Evolutionary conservation across 306 rosid genomes (phyloP), one percentile per base, ranked within the genome.

Genomic region (Gynostemma pentaphyllum): DNA sequence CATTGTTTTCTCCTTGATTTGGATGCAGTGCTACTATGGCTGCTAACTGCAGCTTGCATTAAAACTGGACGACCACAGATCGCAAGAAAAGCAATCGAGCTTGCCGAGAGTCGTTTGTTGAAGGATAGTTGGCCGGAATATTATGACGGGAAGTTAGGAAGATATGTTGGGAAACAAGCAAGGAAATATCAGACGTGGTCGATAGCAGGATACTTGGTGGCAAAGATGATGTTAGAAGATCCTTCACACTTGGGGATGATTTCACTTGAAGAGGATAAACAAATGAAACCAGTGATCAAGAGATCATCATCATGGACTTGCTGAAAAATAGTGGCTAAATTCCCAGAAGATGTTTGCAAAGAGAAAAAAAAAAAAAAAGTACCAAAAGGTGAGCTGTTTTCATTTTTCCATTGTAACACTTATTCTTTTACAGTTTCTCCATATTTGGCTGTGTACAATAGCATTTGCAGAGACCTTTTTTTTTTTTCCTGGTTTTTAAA

Each of bases 121-220:
- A 61, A 61, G 66, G 66, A 61, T 23, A 8, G 66, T 61, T 61
- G 66, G 66, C 66, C 66, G 0, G 66, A 61, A 40, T 61, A 61
- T 45, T 61, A 61, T 4, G 66, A 61, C 41, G 66, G 66, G n/a
- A 61, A 61, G 32, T 40, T 23, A 12, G 66, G 66, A 61, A 61
- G 66, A 61, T 61, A 40, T 24, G 14, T 61, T 0, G 66, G 66
- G 23, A 61, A 61, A 61, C 66, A 61, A 61, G 66, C 66, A 0
- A 61, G 66, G 49, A 61, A 61, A 61, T 61, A 61, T 13, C 66
- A 61, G 66, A 61, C 66, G 8, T 61, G 66, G 66, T 61, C 66
- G 15, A 61, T 61, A 61, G 66, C 66, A 1, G 66, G 66, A 61
- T 61, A 61, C 66, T 61, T 61, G 2, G 66, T 61, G 2, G 66